phyloP scores from a whole-genome alignment of 192 early-diverging fungal species.

The Backusella circina region DNA sequence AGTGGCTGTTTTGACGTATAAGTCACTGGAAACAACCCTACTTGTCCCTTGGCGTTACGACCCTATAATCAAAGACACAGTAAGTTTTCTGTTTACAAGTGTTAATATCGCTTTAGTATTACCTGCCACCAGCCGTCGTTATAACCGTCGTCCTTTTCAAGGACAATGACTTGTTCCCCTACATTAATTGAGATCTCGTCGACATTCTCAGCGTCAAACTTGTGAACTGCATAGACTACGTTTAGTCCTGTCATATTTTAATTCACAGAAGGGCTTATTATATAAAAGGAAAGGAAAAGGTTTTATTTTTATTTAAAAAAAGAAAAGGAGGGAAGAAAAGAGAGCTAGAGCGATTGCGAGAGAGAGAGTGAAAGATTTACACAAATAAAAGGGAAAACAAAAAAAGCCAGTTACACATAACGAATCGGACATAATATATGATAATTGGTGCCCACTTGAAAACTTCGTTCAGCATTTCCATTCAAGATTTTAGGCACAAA shows the following conservation, averaged over 20 bases:
- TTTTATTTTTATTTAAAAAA: neutral
- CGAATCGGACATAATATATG: neutral
- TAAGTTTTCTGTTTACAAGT: neutral
- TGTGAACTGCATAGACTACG: conserved; percentile 52
- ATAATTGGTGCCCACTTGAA: neutral
- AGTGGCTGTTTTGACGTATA: conserved; percentile 40
- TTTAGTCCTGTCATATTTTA: conserved; percentile 19
- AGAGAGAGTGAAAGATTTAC: neutral
- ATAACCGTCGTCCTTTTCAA: conserved; percentile 71
- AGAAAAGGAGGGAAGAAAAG: neutral
- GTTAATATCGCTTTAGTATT: neutral
- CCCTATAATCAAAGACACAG: conserved; percentile 46
- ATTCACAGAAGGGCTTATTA: neutral
- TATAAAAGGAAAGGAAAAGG: conserved; percentile 11
- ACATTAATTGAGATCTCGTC: conserved; percentile 70
- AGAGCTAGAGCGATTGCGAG: neutral
- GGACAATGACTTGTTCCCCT: conserved; percentile 65
- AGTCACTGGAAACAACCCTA: conserved; percentile 73
- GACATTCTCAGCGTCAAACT: conserved; percentile 58
- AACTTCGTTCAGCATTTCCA: neutral
- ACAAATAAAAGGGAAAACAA: neutral
- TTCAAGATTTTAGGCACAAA: neutral
- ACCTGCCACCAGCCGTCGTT: conserved; percentile 83
- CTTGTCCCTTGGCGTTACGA: conserved; percentile 54
- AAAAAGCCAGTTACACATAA: neutral